phyloP scores from a whole-genome alignment of 352 stramenopile species.

The Pythium dissotocum region DNA sequence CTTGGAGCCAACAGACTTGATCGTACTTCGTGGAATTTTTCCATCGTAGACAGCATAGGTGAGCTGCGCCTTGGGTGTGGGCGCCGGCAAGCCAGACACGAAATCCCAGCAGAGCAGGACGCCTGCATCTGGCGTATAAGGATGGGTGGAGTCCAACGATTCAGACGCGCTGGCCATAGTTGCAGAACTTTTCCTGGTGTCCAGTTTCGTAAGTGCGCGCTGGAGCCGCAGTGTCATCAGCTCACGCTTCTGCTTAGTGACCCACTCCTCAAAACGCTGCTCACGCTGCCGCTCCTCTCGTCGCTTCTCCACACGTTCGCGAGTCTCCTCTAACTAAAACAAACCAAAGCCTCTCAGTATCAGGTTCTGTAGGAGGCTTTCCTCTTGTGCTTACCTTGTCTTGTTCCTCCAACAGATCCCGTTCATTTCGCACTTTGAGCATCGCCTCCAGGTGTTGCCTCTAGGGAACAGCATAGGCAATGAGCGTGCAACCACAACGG shows the following conservation, averaged over 20 bases:
- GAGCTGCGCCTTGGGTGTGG: slow-evolving; percentile 23
- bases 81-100: slow-evolving; percentile 13
- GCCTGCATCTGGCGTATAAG: slow-evolving; percentile 26
- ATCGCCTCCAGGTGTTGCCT: slow-evolving; percentile 35
- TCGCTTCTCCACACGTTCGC: slow-evolving; percentile 32
- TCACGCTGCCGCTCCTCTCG: slow-evolving; percentile 30
- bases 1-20: slow-evolving; percentile 27
- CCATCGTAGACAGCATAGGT: slow-evolving; percentile 38
- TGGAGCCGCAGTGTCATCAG: slow-evolving; percentile 35
- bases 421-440: slow-evolving; percentile 36
- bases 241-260: slow-evolving; percentile 36
- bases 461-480: slow-evolving; percentile 1
- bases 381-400: slow-evolving; percentile 27
- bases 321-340: slow-evolving; percentile 34
- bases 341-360: not conserved
- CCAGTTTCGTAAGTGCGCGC: slow-evolving; percentile 29
- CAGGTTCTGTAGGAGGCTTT: too few relatives aligned
- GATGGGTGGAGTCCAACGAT: not conserved
- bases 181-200: not conserved
- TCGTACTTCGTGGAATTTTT: slow-evolving; percentile 24
- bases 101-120: slow-evolving; percentile 39
- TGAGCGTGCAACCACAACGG: too few relatives aligned
- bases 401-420: slow-evolving; percentile 42
- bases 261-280: slow-evolving; percentile 25
- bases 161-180: not conserved